Base-by-base conservation (phyloP, 1,139 yeast genomes). In the Kodamaea anthophila region DNA sequence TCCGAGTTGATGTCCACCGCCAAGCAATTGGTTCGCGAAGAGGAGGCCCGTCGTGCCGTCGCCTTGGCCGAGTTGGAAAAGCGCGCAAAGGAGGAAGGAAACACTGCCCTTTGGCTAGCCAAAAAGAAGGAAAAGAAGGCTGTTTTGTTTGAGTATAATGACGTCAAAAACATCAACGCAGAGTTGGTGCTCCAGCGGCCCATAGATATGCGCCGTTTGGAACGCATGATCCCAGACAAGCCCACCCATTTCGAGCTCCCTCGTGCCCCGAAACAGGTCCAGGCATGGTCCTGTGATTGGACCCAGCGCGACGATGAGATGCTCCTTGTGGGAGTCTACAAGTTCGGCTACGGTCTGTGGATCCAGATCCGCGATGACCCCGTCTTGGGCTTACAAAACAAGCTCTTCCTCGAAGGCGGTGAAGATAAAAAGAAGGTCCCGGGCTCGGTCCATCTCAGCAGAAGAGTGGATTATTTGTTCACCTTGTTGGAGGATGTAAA, bases 291-390 rank as follows among this genome's bases (percentile, higher is more conserved):
- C 34, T 85, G 95, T 47, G 77, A 75, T 21, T 93, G 99, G 99
- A 65, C 68, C 4, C 66, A 70, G 9, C 72, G 66, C 23, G 96
- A 93, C 50, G 99, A 93, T 54, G 82, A 87, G 25, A 82, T 79
- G 77, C 65, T 93, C 32, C 56, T 93, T 39, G 75, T 83, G 24
- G 99, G 99, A 40, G 83, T 91, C 18, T 73, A 75, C 50, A 87
- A 86, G 54, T 86, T 88, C 55, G 99, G 99, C 0, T 91, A 86
- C 50, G 98, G 98, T 13, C 81, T 95, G 1, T 93, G 98, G 98
- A 56, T 73, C 5, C 88, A 84, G 51, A 88, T 93, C 27, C 67
- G 98, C 50, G 98, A 91, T 57, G 98, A 93, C 58, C 97, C 98
- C 1, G 71, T 85, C 34, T 67, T 93, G 37, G 93, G 91, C 9